Conservation (phyloP, 2,329 filamentous ascomycete genomes). For the Verticillium nubilum region DNA sequence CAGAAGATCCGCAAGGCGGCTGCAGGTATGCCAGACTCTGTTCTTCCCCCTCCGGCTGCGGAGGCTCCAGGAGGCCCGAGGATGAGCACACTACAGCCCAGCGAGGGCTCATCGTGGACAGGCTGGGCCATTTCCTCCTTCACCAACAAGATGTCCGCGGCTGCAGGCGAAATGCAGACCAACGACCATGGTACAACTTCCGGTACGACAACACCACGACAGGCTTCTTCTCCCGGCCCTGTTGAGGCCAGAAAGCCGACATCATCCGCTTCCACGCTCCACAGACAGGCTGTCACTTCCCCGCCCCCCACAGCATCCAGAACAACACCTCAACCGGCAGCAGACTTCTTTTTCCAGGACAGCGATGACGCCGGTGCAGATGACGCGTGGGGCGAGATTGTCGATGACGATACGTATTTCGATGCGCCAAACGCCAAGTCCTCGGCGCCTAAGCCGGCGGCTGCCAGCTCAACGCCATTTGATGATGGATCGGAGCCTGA, state of each 20-base stretch:
- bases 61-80: conserved; percentile 53
- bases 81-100: conserved; percentile 71
- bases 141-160: conserved; percentile 84
- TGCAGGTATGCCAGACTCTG: conserved; percentile 72
- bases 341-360: conserved; percentile 49
- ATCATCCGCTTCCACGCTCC: conserved; percentile 52
- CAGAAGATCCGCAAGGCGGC: conserved; percentile 76
- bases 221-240: conserved; percentile 32
- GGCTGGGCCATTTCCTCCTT: conserved; percentile 99
- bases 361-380: conserved; percentile 56
- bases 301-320: conserved; percentile 40
- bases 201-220: conserved; percentile 34
- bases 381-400: conserved; percentile 72
- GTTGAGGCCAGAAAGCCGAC: conserved; percentile 31
- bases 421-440: conserved; percentile 31
- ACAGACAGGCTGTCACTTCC: conserved; percentile 54
- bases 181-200: conserved; percentile 34
- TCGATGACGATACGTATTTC: conserved; percentile 32
- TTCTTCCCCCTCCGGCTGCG: conserved; percentile 59
- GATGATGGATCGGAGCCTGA: conserved; percentile 88
- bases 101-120: conserved; percentile 65
- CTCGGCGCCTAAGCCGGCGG: conserved; percentile 23
- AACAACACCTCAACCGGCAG: conserved; percentile 40
- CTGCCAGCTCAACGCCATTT: conserved; percentile 46
- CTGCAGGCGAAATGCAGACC: conserved; percentile 79